A percentile compares a stretch with the other conserved stretches of the same genome.
Evolutionary conservation across 192 early-diverging fungal genomes (phyloP).

Genomic region (Umbelopsis sp.): DNA sequence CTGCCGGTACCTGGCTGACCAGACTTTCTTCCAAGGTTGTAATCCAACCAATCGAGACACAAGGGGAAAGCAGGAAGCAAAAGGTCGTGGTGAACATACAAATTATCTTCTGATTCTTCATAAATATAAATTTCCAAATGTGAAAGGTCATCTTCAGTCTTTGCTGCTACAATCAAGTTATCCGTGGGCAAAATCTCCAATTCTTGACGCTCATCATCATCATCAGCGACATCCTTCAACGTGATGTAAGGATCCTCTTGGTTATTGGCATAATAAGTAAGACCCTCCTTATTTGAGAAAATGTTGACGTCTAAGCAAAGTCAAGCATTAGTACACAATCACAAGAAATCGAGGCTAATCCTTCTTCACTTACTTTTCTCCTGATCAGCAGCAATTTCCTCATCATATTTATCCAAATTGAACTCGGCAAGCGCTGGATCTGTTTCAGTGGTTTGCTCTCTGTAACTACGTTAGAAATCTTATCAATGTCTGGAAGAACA

Average conservation of each 20-base stretch:
- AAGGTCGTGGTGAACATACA: constrained; percentile 98
- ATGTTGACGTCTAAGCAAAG: constrained; percentile 57
- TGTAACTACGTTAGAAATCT: constrained; percentile 1
- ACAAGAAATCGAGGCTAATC: neutral
- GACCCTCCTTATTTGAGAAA: constrained; percentile 85
- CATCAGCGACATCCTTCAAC: constrained; percentile 75
- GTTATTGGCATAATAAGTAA: constrained; percentile 82
- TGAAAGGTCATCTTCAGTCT: constrained; percentile 97
- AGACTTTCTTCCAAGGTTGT: constrained; percentile 73
- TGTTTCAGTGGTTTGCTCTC: constrained; percentile 30
- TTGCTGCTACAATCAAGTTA: constrained; percentile 88
- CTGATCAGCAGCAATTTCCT: constrained; percentile 59
- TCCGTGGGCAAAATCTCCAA: constrained; percentile 72
- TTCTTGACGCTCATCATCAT: constrained; percentile 69
- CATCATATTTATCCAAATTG: constrained; percentile 94
- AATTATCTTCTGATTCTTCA: constrained; percentile 77
- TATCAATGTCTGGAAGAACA: constrained; percentile 16
- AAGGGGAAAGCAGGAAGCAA: constrained; percentile 97
- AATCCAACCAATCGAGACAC: constrained; percentile 95
- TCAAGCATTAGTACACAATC: neutral
- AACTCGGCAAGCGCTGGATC: constrained; percentile 72
- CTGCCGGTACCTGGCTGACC: constrained; percentile 64
- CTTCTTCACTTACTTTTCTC: constrained; percentile 33
- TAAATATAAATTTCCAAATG: constrained; percentile 95
- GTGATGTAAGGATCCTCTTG: constrained; percentile 88